Evolutionary conservation across 257 asterid genomes (phyloP), one percentile per base, ranked within the genome.

Genomic region (Agastache rugosa): DNA sequence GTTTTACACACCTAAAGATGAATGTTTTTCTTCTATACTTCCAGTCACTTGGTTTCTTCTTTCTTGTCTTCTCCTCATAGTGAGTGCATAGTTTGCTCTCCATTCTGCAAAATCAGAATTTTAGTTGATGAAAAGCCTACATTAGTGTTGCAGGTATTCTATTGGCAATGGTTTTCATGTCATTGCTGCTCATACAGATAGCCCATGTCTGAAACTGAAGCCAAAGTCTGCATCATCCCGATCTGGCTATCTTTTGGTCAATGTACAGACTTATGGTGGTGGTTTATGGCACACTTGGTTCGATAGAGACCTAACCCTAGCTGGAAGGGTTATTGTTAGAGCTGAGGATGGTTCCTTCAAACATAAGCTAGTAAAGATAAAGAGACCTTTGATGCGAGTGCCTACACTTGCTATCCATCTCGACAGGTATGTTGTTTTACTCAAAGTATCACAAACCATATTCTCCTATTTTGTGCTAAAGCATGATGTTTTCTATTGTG

Each of bases 221-320:
- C 99, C 99, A 74, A 89, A 85, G 77, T 90, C 96, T 65, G 97
- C 99, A 27, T 89, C 91, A 47, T 80, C 89, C 75, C 92, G 85
- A 85, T 88, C 96, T 72, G 97, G 97, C 42, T 94, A 90, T 87
- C 98, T 92, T 72, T 87, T 92, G 97, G 93, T 95, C 83, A 89
- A 84, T 62, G 98, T 95, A 74, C 97, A 92, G 81, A 90, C 96
- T 67, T 94, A 94, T 83, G 99, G 99, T 50, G 89, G 96, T 75
- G 99, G 98, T 77, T 85, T 94, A 76, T 94, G 99, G 99, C 96
- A 94, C 73, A 94, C 99, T 75, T 94, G 99, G 99, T 94, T 94
- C 75, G 99, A 94, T 80, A 83, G 99, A 73, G 99, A 94, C 81
- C 77, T 94, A 69, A 94, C 96, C 80, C 89, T 94, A 72, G 99